These are phyloP conservation scores for Phytophthora quininea DNA, from an alignment of 352 stramenopile genomes.

Conservation along the genomic window DNA sequence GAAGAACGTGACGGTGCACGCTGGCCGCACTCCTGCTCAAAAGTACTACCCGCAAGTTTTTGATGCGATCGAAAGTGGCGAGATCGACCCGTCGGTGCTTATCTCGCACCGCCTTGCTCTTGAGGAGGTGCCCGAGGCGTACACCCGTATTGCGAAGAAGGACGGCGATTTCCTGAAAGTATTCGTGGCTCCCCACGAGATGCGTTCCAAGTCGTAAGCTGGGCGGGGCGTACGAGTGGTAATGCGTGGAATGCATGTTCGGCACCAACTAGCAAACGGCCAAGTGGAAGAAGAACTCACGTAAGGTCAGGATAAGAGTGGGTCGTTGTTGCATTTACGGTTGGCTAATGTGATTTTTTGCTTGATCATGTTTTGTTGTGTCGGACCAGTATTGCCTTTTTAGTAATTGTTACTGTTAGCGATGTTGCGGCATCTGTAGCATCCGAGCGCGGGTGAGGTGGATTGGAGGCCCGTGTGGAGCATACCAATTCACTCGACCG, in stretches of 20 bases:
- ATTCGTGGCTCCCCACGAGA: constrained; percentile 51
- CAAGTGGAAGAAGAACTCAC: background rate
- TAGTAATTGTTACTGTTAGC: background rate
- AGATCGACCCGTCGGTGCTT: constrained; percentile 59
- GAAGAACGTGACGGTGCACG: constrained; percentile 63
- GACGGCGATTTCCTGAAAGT: constrained; percentile 69
- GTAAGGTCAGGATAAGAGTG: background rate
- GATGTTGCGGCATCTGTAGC: background rate
- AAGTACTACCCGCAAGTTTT: constrained; percentile 67
- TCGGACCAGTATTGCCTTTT: background rate
- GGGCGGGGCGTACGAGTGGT: background rate
- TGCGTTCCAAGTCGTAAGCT: constrained; percentile 41
- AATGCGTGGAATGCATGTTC: background rate
- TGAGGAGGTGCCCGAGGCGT: constrained; percentile 59
- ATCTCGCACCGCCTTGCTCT: constrained; percentile 63
- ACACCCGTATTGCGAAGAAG: constrained; percentile 60
- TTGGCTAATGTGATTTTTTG: background rate
- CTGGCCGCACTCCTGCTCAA: constrained; percentile 54
- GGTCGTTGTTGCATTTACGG: background rate
- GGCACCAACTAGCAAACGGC: background rate
- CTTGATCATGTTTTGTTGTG: background rate
- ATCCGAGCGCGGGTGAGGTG: background rate
- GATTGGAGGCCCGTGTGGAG: background rate
- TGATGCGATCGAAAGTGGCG: constrained; percentile 54
- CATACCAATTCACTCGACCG: background rate